Base-by-base conservation (phyloP, 2,329 filamentous ascomycete species). In the Aureobasidium musti region DNA sequence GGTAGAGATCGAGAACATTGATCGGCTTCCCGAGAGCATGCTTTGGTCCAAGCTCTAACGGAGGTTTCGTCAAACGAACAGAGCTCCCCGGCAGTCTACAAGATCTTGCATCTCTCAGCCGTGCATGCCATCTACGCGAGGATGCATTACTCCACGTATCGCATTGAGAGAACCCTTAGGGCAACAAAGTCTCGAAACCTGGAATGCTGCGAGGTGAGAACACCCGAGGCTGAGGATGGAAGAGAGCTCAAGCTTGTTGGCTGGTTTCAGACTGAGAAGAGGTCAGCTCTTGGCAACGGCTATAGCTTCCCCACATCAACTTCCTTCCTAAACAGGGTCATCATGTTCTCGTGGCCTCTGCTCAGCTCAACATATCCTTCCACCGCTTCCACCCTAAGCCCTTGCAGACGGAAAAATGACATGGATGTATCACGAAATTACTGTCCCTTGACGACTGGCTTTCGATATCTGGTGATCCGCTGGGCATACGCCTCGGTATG, bases 1-100 rank as follows among this genome's bases (percentile, higher is more conserved):
- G 37, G 28, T 45, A 49, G 28, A 49, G 23, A 28, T 45, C 57
- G 41, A 61, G 57, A 49, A 47, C 43, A 37, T 13, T 61, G 57
- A 23, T 61, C 23, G 41, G 23, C 47, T 60, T 37, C 54, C 37
- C 54, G 14, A 21, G 13, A 49, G 43, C 43, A 61, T 49, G n/a
- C 57, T 61, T 61, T 49, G 41, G 57, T 17, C 57, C 17, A 61
- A 61, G 57, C 41, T 61, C 43, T 13, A 19, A 14, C 57, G 57
- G 57, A 47, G 41, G 41, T 61, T 61, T 61, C 57, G 57, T 47
- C 56, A 60, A 60, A 47, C 56, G 56, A 47, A 60, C 56, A 60
- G 39, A 60, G 56, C 56, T 60, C 43, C 26, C 56, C 56, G 41
- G 56, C 41, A 45, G 5, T 47, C 23, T n/a, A 5, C 19, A 23